Evolutionary conservation across 352 stramenopile genomes (phyloP).

Genomic region (Pythium monospermum): DNA sequence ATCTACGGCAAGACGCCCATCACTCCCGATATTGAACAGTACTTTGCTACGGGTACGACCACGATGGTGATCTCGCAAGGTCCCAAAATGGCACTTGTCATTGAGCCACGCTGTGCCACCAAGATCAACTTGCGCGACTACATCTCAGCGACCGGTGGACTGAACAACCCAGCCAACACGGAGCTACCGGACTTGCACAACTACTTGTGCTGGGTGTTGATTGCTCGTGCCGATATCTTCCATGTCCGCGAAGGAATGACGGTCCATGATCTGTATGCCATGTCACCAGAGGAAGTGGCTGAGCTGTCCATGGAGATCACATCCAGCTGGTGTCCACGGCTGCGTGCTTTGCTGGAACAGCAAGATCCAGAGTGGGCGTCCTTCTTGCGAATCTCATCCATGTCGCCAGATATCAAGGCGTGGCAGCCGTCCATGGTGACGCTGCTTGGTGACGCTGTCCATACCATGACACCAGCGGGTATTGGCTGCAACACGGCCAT

Average conservation of each 20-base stretch:
- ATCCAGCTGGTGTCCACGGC: conserved; percentile 33
- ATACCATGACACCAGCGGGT: conserved; percentile 59
- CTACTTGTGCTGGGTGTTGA: conserved; percentile 64
- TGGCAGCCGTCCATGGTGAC: conserved; percentile 49
- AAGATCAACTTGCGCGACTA: conserved; percentile 36
- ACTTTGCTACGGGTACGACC: conserved; percentile 39
- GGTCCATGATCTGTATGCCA: conserved; percentile 40
- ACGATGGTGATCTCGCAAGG: conserved; percentile 40
- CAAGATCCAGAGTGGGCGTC: conserved; percentile 48
- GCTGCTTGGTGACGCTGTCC: conserved; percentile 51
- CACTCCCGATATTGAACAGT: conserved; percentile 45
- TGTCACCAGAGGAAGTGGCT: conserved; percentile 38
- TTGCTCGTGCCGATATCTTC: conserved; percentile 40
- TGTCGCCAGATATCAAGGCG: conserved; percentile 41
- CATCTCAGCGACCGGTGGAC: conserved; percentile 11
- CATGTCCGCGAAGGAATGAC: conserved; percentile 24
- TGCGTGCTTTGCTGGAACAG: conserved; percentile 39
- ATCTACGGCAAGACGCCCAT: conserved; percentile 69
- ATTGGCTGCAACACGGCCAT: conserved; percentile 60
- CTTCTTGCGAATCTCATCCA: conserved; percentile 61
- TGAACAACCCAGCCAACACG: conserved; percentile 10
- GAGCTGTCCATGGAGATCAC: conserved; percentile 54
- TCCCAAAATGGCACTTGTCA: conserved; percentile 50
- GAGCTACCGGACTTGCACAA: conserved; percentile 32
- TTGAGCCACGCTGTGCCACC: conserved; percentile 40